These are phyloP conservation scores for Bertia moriformis DNA, from an alignment of 2,329 filamentous ascomycete genomes.

Conservation along the genomic window DNA sequence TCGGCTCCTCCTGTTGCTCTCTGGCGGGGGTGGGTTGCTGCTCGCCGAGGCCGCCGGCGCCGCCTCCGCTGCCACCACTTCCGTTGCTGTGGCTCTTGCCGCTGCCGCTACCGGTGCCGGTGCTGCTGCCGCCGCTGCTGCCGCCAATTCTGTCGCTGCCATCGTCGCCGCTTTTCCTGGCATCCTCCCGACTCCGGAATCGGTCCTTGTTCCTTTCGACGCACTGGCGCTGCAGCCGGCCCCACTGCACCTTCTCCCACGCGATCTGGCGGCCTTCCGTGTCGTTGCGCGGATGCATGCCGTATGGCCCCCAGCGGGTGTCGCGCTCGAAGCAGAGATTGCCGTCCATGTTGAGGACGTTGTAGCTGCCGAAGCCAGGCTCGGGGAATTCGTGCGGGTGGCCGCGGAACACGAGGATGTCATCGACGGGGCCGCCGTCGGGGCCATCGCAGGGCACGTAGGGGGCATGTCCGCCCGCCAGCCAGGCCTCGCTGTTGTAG, in stretches of 20 bases:
- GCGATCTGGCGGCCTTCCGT: constrained; percentile 28
- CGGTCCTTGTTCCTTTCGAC: constrained; percentile 50
- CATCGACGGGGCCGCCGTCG: constrained; percentile 39
- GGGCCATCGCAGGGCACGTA: constrained; percentile 54
- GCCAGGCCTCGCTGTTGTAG: constrained; percentile 52
- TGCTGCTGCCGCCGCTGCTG: too few relatives aligned
- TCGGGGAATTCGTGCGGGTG: constrained; percentile 41
- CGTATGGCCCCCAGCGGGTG: constrained; percentile 55
- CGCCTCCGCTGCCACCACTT: too few relatives aligned
- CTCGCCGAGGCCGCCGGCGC: too few relatives aligned
- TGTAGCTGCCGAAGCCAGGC: constrained; percentile 48
- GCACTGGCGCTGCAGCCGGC: constrained; percentile 53
- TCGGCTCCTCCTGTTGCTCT: neutral
- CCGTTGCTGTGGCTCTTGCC: too few relatives aligned
- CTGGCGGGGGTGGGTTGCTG: neutral
- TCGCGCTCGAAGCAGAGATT: constrained; percentile 56
- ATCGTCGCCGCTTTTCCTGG: constrained; percentile 15
- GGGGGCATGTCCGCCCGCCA: constrained; percentile 34
- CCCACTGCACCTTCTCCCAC: constrained; percentile 59
- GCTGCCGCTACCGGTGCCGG: too few relatives aligned
- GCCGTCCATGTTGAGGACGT: constrained; percentile 41
- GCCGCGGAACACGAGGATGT: constrained; percentile 50
- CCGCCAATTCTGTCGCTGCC: too few relatives aligned
- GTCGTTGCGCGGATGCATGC: constrained; percentile 32
- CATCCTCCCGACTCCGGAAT: constrained; percentile 29